Conservation (phyloP, 2,329 filamentous ascomycete genomes). For the Epichloe amarillans region DNA sequence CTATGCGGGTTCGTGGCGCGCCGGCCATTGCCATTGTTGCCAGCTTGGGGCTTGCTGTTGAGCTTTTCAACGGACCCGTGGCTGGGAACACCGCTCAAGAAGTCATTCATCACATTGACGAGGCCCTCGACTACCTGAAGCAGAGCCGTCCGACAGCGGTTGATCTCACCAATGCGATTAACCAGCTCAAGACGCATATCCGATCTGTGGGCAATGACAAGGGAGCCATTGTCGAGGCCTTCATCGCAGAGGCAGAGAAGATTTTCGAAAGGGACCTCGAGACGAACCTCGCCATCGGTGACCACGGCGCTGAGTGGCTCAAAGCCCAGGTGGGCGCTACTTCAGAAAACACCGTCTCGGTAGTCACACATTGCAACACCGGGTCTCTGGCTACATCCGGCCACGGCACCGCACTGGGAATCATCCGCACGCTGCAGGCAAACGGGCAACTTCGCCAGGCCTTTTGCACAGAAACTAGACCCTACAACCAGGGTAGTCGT, state of each 20-base stretch:
- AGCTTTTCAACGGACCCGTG: conserved; percentile 46
- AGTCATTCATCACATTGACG: conserved; percentile 57
- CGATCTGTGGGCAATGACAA: conserved; percentile 32
- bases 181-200: conserved; percentile 58
- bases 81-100: conserved; percentile 35
- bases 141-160: conserved; percentile 88
- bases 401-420: conserved; percentile 91
- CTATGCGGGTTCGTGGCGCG: conserved; percentile 67
- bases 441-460: conserved; percentile 59
- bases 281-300: conserved; percentile 78
- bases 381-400: conserved; percentile 93
- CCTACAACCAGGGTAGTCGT: conserved; percentile 94
- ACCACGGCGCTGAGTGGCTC: conserved; percentile 75
- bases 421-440: conserved; percentile 70
- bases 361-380: conserved; percentile 96
- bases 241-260: conserved; percentile 67
- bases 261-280: conserved; percentile 79
- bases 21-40: conserved; percentile 98
- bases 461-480: conserved; percentile 92
- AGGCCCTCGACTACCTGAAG: conserved; percentile 74
- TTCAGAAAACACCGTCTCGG: conserved; percentile 45
- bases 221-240: conserved; percentile 49
- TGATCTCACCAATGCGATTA: conserved; percentile 81
- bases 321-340: conserved; percentile 40
- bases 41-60: conserved; percentile 73